Conservation (phyloP, 1,284 basidiomycete species). For the Trichosporon ovoides region DNA sequence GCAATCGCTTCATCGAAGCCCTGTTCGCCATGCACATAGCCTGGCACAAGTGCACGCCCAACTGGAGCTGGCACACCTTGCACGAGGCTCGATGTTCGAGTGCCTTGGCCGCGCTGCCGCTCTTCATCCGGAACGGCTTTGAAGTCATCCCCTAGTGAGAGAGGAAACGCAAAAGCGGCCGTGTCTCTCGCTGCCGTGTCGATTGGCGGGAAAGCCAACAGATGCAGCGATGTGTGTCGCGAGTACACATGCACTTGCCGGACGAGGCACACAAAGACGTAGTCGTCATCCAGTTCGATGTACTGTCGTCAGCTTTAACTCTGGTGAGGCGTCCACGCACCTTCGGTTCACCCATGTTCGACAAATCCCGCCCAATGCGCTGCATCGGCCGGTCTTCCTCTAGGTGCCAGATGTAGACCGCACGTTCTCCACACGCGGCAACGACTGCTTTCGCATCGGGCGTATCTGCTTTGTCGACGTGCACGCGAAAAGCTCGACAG, state of each 20-base stretch:
- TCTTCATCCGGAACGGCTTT: constrained; percentile 15
- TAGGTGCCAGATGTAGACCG: constrained; percentile 37
- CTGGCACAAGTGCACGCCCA: constrained; percentile 5
- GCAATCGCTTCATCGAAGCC: constrained; percentile 9
- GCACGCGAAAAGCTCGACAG: constrained; percentile 35
- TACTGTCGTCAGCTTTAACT: constrained; percentile 30
- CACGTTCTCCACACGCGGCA: constrained; percentile 25
- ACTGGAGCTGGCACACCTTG: constrained; percentile 12
- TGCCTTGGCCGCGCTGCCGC: not conserved
- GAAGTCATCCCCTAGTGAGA: constrained; percentile 16
- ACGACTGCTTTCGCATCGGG: constrained; percentile 26
- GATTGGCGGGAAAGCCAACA: constrained; percentile 25
- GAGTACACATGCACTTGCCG: constrained; percentile 31
- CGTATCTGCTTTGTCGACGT: constrained; percentile 29
- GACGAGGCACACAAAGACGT: constrained; percentile 35
- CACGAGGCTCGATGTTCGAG: not conserved
- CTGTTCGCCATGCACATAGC: not conserved
- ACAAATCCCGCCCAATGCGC: constrained; percentile 16
- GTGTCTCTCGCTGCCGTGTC: not conserved
- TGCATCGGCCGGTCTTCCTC: constrained; percentile 31
- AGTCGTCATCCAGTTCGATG: constrained; percentile 45
- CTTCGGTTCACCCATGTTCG: constrained; percentile 18
- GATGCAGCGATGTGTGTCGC: constrained; percentile 20
- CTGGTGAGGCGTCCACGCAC: constrained; percentile 17
- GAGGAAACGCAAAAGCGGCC: constrained; percentile 7